Conservation (phyloP, 441 rosid species). For the Erodium trifolium region DNA sequence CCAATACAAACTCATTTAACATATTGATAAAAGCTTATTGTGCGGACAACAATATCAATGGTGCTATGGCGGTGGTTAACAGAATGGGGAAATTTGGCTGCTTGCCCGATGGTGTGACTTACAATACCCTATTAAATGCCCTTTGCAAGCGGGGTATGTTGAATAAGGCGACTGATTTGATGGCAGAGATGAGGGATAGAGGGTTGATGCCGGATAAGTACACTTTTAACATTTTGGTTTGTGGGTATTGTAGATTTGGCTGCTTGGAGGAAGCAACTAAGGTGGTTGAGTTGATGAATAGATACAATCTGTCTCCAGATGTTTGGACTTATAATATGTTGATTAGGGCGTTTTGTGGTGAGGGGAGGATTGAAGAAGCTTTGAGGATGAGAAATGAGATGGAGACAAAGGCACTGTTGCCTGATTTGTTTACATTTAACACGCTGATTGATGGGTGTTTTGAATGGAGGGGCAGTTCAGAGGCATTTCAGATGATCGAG, state of each 20-base stretch:
- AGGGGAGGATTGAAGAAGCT: slow-evolving; percentile 49
- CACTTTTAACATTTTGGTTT: slow-evolving; percentile 56
- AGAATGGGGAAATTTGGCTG: slow-evolving; percentile 52
- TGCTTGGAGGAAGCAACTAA: slow-evolving; percentile 63
- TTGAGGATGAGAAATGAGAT: slow-evolving; percentile 53
- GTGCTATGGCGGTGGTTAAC: slow-evolving; percentile 38
- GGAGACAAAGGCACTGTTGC: slow-evolving; percentile 47
- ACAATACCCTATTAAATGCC: slow-evolving; percentile 63
- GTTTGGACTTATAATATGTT: slow-evolving; percentile 62
- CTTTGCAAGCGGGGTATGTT: slow-evolving; percentile 70
- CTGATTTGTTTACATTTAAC: slow-evolving; percentile 75
- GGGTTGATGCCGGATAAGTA: slow-evolving; percentile 48
- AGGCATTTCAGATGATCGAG: slow-evolving; percentile 49
- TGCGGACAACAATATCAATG: slow-evolving; percentile 44
- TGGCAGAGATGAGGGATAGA: slow-evolving; percentile 55
- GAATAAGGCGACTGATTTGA: slow-evolving; percentile 52
- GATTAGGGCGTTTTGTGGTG: slow-evolving; percentile 57
- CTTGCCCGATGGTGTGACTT: slow-evolving; percentile 53
- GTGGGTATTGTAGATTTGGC: slow-evolving; percentile 70
- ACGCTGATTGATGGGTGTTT: slow-evolving; percentile 74
- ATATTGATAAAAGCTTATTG: slow-evolving; percentile 67
- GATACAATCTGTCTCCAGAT: slow-evolving; percentile 46
- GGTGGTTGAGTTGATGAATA: slow-evolving; percentile 62
- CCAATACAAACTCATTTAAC: slow-evolving; percentile 50
- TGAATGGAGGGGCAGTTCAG: slow-evolving; percentile 29